Percentiles rank a stretch among this genome's conserved stretches.
These are phyloP conservation scores for Exophiala bonariae DNA, from an alignment of 2,329 filamentous ascomycete species.

Conservation along the genomic window DNA sequence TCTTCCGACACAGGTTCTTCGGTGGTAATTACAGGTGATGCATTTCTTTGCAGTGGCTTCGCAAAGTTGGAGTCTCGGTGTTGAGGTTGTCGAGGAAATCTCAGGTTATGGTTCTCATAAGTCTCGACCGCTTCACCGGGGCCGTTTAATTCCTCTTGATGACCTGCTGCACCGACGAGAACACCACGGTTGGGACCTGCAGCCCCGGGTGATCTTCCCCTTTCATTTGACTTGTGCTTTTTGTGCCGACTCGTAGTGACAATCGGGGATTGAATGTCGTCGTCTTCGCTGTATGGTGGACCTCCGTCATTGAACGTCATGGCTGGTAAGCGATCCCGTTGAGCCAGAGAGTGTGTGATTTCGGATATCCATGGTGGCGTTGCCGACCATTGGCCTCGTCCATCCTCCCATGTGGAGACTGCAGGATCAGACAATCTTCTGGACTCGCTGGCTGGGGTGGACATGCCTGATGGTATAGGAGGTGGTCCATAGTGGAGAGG, in stretches of 20 bases:
- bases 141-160: slow-evolving; percentile 69
- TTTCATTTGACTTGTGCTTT: slow-evolving; percentile 71
- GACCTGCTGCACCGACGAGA: slow-evolving; percentile 65
- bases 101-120: slow-evolving; percentile 46
- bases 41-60: slow-evolving; percentile 38
- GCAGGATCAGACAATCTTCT: slow-evolving; percentile 79
- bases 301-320: slow-evolving; percentile 79
- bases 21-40: slow-evolving; percentile 12
- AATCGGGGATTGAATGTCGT: slow-evolving; percentile 85
- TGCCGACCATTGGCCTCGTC: slow-evolving; percentile 57
- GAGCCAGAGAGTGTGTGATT: slow-evolving; percentile 45
- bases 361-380: slow-evolving; percentile 43
- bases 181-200: slow-evolving; percentile 64
- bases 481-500: slow-evolving; percentile 94
- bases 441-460: slow-evolving; percentile 80
- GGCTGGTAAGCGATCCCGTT: slow-evolving; percentile 67
- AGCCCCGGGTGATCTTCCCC: slow-evolving; percentile 49
- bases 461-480: slow-evolving; percentile 73
- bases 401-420: slow-evolving; percentile 72
- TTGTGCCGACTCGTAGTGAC: slow-evolving; percentile 82
- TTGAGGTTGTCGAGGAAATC: slow-evolving; percentile 56
- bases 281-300: slow-evolving; percentile 91
- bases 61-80: slow-evolving; percentile 58
- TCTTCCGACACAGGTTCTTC: slow-evolving; percentile 39
- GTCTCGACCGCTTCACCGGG: slow-evolving; percentile 79